Evolutionary conservation across 805 yeast genomes (phyloP), one percentile per base, ranked within the genome.

Genomic region (Naumovozyma castellii): DNA sequence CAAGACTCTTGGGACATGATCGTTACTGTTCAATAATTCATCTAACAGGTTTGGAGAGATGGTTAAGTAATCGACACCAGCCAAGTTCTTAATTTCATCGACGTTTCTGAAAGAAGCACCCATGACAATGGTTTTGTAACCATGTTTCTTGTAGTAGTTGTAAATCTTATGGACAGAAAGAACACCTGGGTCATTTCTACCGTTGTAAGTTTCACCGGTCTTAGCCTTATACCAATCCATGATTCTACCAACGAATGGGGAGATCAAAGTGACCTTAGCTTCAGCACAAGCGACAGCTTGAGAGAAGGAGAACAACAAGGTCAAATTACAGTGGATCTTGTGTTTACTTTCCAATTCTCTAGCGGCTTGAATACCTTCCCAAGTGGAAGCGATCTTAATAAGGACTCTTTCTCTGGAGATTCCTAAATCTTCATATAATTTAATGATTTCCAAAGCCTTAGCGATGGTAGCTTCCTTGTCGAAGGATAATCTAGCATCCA

Each of bases 241-340:
- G 65, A 90, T 90, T 76, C 98, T 85, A 58, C 98, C 98, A 50
- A 90, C 97, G 64, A 90, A 90, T 54, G 98, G 98, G 37, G 98
- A 90, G 61, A 90, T 88, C 65, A 90, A 77, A 42, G 97, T 90
- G 55, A 85, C 88, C 46, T 80, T 68, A 54, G 97, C 97, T 74
- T 90, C 97, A 53, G 97, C 98, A 72, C 88, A 82, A 45, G 97
- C 97, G 63, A 90, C 95, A 53, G 98, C 98, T 72, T 90, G 98
- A 41, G 76, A 84, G 58, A 85, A 84, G 31, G 96, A 84, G 80
- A 90, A 90, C 57, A 90, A 75, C 54, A 90, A 71, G 45, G 98
- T 90, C 74, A 92, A 74, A 78, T 90, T 90, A 71, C 83, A 76
- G 80, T 90, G 97, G 56, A 90, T 77, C 34, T 78, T 86, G 73